Base-by-base conservation (phyloP, 2,329 filamentous ascomycete genomes). In the Penicillium sp. region DNA sequence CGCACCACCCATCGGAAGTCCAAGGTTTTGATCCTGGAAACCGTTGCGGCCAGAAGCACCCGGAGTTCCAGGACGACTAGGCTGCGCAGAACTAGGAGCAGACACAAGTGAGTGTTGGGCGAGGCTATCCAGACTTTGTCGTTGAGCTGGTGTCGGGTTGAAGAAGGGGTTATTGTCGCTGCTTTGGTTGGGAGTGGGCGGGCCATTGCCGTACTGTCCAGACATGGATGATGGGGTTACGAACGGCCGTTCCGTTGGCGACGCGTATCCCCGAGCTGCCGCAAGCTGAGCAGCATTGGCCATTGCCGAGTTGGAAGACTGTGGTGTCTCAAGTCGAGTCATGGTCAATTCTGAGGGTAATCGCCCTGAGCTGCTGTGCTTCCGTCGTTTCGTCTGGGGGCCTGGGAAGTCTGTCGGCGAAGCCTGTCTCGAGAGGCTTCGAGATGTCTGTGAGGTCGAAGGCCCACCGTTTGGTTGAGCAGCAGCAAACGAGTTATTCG, bases 1-100 rank as follows among this genome's bases (percentile, higher is more conserved):
- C 23, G 73, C 75, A 46, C 82, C 79, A 6, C 67, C 68, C 13
- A 70, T 39, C 2, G 58, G 47, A 17, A 69, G 50, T 26, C 60
- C 61, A 33, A 70, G 53, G 27, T 59, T 67, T 20, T 66, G 61
- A 34, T 73, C 71, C 41, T 69, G 67, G 70, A 70, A 75, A 54
- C 60, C 78, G 70, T 68, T 68, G 75, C 58, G 75, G 66, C 62
- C 74, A 62, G 49, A 80, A 63, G 49, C 56, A 20, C 58, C 80
- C 64, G 91, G 91, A 59, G 88, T 92, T 1, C 87, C 83, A n/a
- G 88, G 87, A 46, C 91, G 85, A 68, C 90, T 95, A 3, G 86
- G 83, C 57, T 90, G 87, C 5, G 84, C 78, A 1, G 90, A 92
- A 29, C 81, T 80, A 3, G 89, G 87, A 3, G 88, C 85, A 4